phyloP scores from a whole-genome alignment of 2,329 filamentous ascomycete genomes.

The Alternaria sp. region DNA sequence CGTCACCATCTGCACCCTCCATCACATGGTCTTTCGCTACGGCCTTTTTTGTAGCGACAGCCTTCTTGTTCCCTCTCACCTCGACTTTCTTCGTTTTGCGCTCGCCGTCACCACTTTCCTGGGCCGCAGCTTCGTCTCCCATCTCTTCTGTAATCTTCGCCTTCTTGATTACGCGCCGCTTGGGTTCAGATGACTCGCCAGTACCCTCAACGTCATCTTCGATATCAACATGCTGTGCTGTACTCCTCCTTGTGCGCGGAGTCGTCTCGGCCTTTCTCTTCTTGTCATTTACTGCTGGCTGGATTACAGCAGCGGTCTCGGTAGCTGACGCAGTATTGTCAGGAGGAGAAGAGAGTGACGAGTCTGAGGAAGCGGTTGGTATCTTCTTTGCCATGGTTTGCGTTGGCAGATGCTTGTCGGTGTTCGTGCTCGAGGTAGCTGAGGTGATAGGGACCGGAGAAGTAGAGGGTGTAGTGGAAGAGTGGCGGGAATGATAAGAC shows the following conservation, averaged over 20 bases:
- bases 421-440: not conserved
- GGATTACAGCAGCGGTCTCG: slow-evolving; percentile 15
- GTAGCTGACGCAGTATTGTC: slow-evolving; percentile 15
- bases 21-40: not conserved
- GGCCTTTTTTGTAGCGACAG: slow-evolving; percentile 2
- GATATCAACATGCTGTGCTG: slow-evolving; percentile 7
- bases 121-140: slow-evolving; percentile 22
- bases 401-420: not conserved
- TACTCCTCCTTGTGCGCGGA: slow-evolving; percentile 21
- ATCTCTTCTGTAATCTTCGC: slow-evolving; percentile 29
- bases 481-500: not conserved
- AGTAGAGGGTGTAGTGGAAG: slow-evolving; percentile 7
- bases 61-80: not conserved
- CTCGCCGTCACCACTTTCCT: slow-evolving; percentile 16
- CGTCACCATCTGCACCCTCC: slow-evolving; percentile 17
- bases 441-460: not conserved
- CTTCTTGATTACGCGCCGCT: slow-evolving; percentile 26
- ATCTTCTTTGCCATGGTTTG: slow-evolving; percentile 32
- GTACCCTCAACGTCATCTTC: slow-evolving; percentile 11
- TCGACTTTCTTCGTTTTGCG: slow-evolving; percentile 19
- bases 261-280: slow-evolving; percentile 43
- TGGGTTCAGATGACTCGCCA: slow-evolving; percentile 21
- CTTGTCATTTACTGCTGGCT: slow-evolving; percentile 20
- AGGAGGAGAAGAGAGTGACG: slow-evolving; percentile 36
- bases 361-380: slow-evolving; percentile 23